Base-by-base conservation (phyloP, 2,329 filamentous ascomycete genomes). In the Helminthosporium solani region DNA sequence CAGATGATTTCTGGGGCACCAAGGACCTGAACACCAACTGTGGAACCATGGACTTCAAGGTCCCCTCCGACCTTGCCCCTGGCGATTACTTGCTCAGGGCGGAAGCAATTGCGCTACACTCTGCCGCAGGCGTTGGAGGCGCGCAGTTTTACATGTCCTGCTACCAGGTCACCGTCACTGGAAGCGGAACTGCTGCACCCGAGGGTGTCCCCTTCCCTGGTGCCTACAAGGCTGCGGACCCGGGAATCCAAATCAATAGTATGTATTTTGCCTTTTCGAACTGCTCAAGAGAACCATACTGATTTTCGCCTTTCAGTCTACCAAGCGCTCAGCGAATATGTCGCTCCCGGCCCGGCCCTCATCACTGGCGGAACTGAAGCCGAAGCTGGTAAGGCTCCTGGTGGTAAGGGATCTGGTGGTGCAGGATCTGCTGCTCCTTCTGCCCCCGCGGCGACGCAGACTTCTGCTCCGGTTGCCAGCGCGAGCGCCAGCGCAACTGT, bases 101-200 rank as follows among this genome's bases (percentile, higher is more conserved):
- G 25, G 81, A 84, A 70, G 73, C 79, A 35, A 76, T 86, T 42
- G 83, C 78, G 9, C 79, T 86, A 34, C 83, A 86, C 70, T 64
- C 70, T 27, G 77, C 72, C 2, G 68, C 68, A 3, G 54, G 63
- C 31, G 42, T 68, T 14, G 73, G 72, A 44, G 77, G 73, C 25
- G 72, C 73, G 16, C 71, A 76, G 54, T 70, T 70, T 57, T 75
- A 77, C 60, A 68, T 73, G 21, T 67, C 66, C 25, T 76, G 83
- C 66, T 71, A 82, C 57, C 84, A 86, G 73, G 61, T 86, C 52
- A 75, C 82, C 61, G 71, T 86, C 51, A 78, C 77, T 20, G 80
- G 81, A 45, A 67, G 71, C 31, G 80, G 78, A 14, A 74, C 77
- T 33, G 73, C 70, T n/a, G 69, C 63, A 46, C 66, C 70, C 1